phyloP scores from a whole-genome alignment of 768 basidiomycete species.

The Tylopilus rubrobrunneus region DNA sequence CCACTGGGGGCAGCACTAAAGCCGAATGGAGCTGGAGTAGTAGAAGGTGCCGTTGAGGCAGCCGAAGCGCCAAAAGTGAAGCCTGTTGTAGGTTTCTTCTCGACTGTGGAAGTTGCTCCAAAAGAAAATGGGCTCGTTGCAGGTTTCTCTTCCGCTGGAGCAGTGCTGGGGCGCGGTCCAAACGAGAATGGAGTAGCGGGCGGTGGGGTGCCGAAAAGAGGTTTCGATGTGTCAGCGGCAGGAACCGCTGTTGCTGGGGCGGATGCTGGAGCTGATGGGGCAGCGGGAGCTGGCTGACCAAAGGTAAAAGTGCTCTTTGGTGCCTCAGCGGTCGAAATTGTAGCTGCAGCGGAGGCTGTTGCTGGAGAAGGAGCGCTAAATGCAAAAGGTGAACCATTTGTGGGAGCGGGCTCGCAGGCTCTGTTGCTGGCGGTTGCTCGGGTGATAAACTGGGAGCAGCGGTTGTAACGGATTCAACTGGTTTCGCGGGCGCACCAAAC shows the following conservation, averaged over 20 bases:
- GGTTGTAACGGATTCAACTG: constrained; percentile 16
- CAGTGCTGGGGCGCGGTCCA: constrained; percentile 27
- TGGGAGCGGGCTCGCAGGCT: constrained; percentile 3
- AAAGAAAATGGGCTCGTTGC: constrained; percentile 23
- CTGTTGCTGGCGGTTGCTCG: constrained; percentile 7
- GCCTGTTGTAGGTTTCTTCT: constrained; percentile 34
- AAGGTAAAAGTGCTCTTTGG: constrained; percentile 35
- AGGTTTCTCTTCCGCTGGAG: constrained; percentile 23
- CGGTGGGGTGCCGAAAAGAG: constrained; percentile 35
- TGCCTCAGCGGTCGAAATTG: constrained; percentile 19
- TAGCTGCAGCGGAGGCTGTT: neutral
- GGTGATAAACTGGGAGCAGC: constrained; percentile 6
- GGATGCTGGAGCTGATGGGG: constrained; percentile 8
- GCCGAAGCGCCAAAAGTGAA: constrained; percentile 44
- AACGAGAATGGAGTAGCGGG: constrained; percentile 42
- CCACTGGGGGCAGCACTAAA: constrained; percentile 43
- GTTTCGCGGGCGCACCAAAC: constrained; percentile 24
- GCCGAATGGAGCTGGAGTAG: constrained; percentile 37
- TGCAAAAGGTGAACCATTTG: constrained; percentile 17
- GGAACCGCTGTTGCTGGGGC: constrained; percentile 7
- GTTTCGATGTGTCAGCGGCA: constrained; percentile 38
- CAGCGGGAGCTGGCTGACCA: constrained; percentile 17
- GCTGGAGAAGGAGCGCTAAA: constrained; percentile 26
- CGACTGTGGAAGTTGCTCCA: constrained; percentile 31
- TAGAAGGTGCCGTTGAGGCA: constrained; percentile 31